Conservation (phyloP, 768 basidiomycete genomes). For the Hortiboletus flavorubellus region DNA sequence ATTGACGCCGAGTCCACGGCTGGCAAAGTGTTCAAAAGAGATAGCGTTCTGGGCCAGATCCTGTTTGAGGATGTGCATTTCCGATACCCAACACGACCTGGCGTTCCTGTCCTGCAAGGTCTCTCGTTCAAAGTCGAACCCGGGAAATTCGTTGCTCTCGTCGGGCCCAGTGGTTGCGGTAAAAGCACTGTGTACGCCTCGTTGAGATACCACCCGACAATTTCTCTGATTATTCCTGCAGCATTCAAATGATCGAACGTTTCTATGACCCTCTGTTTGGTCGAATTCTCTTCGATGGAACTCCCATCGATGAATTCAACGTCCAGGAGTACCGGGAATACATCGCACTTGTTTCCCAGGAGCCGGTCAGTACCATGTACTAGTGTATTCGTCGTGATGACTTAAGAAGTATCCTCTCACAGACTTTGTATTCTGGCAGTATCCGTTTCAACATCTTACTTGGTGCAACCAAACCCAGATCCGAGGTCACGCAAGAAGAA, state of each 20-base stretch:
- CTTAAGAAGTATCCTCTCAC: neutral
- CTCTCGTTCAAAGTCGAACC: constrained; percentile 69
- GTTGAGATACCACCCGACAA: neutral
- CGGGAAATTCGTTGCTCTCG: constrained; percentile 77
- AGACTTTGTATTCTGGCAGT: constrained; percentile 85
- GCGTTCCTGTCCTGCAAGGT: constrained; percentile 77
- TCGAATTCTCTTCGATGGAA: constrained; percentile 67
- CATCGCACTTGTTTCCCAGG: constrained; percentile 88
- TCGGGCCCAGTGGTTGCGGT: constrained; percentile 78
- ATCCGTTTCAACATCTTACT: constrained; percentile 90
- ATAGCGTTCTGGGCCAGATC: constrained; percentile 58
- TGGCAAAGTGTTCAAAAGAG: constrained; percentile 50
- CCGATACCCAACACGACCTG: constrained; percentile 86
- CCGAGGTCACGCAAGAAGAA: constrained; percentile 82
- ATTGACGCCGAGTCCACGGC: constrained; percentile 76
- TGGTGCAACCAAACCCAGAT: constrained; percentile 71
- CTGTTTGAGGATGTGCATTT: constrained; percentile 80
- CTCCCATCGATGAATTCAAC: constrained; percentile 73
- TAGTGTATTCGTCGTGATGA: constrained; percentile 2
- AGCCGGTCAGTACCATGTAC: constrained; percentile 43
- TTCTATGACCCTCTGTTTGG: constrained; percentile 82
- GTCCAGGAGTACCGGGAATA: constrained; percentile 86
- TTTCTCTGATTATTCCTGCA: constrained; percentile 21
- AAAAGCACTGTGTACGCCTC: constrained; percentile 71
- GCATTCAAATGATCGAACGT: constrained; percentile 78